Base-by-base conservation (phyloP, 2,329 filamentous ascomycete species). In the Escovopsis sp. region DNA sequence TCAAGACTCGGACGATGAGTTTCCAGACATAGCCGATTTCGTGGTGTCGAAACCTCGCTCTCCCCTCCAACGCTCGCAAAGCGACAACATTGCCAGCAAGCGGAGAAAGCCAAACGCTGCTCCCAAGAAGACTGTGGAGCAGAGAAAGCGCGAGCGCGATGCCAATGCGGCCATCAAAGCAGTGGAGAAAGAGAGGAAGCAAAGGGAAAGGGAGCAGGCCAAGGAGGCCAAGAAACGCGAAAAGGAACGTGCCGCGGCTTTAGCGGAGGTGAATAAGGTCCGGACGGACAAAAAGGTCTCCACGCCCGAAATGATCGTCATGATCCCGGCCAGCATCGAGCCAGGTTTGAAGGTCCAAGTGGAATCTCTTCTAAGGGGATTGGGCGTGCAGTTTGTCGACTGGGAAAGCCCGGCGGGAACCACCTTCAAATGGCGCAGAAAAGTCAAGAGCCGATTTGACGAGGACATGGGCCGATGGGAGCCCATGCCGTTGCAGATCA, bases 261-360 rank as follows among this genome's bases (percentile, higher is more conserved):
- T 88, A 19, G 75, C 76, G 3, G 77, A 84, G 48, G 82, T 78
- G 36, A 89, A 89, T 60, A 85, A 81, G 53, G 62, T 80, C 9
- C 76, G 77, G 41, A 77, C 75, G 0, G 78, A 86, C 60, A 86
- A 85, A 61, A 85, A 84, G 50, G 64, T 78, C 0, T 82, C 82
- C 0, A 74, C 77, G 0, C 72, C 72, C 0, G 83, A 91, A 57
- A 89, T 91, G 83, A 79, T 89, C 40, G 69, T 86, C 2, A 75
- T 85, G 50, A 63, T 89, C 23, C 73, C 83, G 0, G 59, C 62
- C 0, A 70, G 68, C 2, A 61, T 89, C 1, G 60, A 70, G 19
- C 57, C 67, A 0, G 63, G 59, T 0, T 54, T 70, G 23, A 63
- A 55, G 23, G 57, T 66, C 2, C 70, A 73, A 38, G 57, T 72